A percentile compares a stretch with the other conserved stretches of the same genome.
Conservation (phyloP, 2,329 filamentous ascomycete genomes). For the Pseudogymnoascus sp. region DNA sequence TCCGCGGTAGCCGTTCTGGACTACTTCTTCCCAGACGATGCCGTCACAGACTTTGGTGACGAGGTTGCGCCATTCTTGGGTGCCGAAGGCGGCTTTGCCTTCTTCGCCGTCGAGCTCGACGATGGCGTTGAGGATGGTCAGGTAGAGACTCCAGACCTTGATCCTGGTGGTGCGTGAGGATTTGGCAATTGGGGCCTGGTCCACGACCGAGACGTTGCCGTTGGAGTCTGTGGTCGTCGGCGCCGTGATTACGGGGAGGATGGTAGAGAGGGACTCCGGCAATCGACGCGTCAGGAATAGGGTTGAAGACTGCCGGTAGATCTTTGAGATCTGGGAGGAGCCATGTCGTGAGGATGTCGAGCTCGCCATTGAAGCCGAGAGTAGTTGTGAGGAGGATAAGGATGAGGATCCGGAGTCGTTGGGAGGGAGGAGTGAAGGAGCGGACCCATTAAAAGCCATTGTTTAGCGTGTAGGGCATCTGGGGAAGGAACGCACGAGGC, state of each 20-base stretch:
- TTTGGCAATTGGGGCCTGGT: slow-evolving; percentile 60
- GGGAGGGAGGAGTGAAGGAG: slow-evolving; percentile 22
- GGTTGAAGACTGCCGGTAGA: slow-evolving; percentile 88
- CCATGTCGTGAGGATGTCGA: slow-evolving; percentile 53
- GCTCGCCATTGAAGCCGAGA: slow-evolving; percentile 60
- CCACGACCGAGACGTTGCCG: slow-evolving; percentile 30
- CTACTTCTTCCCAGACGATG: slow-evolving; percentile 89
- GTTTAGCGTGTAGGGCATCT: slow-evolving; percentile 12
- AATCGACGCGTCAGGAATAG: slow-evolving; percentile 91
- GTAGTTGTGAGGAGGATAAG: slow-evolving; percentile 47
- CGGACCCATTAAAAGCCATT: slow-evolving; percentile 24
- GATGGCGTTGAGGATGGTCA: slow-evolving; percentile 86
- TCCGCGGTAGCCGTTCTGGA: slow-evolving; percentile 78
- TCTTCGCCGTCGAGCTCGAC: slow-evolving; percentile 84
- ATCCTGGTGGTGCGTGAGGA: slow-evolving; percentile 77
- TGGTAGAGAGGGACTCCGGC: slow-evolving; percentile 78
- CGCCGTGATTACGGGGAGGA: slow-evolving; percentile 72
- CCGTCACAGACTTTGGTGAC: slow-evolving; percentile 82
- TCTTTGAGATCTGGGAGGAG: slow-evolving; percentile 73
- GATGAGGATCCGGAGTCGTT: slow-evolving; percentile 18
- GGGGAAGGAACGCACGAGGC: slow-evolving; percentile 9
- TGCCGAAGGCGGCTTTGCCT: slow-evolving; percentile 81
- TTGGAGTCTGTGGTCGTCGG: slow-evolving; percentile 29
- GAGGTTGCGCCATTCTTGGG: slow-evolving; percentile 73
- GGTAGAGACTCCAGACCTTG: slow-evolving; percentile 96